Percentiles rank a stretch among this genome's conserved stretches.
Conservation (phyloP, 2,329 filamentous ascomycete species). For the Cytospora mali region DNA sequence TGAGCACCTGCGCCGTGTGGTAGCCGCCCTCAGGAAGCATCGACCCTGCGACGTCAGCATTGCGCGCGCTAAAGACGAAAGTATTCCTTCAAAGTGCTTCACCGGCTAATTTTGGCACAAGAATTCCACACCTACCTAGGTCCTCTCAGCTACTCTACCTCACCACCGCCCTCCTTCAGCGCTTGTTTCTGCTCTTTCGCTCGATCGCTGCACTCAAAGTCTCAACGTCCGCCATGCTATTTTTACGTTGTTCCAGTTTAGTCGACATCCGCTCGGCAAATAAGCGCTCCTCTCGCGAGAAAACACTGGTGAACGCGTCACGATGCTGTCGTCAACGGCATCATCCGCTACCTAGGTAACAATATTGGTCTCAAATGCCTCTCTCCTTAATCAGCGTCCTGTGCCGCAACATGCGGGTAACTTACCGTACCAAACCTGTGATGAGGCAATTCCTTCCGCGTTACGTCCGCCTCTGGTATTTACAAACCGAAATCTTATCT, state of each 20-base stretch:
- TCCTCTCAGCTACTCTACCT: constrained; percentile 1
- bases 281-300: constrained; percentile 22
- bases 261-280: constrained; percentile 4
- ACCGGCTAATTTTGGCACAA: constrained; percentile 26
- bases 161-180: constrained; percentile 18
- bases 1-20: not conserved
- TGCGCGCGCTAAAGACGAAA: not conserved
- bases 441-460: constrained; percentile 9
- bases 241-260: constrained; percentile 6
- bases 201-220: constrained; percentile 11
- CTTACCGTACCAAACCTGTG: constrained; percentile 9
- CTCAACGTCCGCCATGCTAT: constrained; percentile 25
- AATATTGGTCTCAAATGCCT: constrained; percentile 8
- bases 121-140: too few species aligned
- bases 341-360: constrained; percentile 24
- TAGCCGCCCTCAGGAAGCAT: not conserved
- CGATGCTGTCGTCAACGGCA: constrained; percentile 1
- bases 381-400: constrained; percentile 13
- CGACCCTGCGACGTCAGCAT: not conserved
- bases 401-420: constrained; percentile 18
- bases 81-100: not conserved
- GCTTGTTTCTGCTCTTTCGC: constrained; percentile 21
- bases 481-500: constrained; percentile 17
- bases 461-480: constrained; percentile 18
- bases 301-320: constrained; percentile 4